Evolutionary conservation across 805 yeast species (phyloP).

Genomic region (Myxozyma monticola): DNA sequence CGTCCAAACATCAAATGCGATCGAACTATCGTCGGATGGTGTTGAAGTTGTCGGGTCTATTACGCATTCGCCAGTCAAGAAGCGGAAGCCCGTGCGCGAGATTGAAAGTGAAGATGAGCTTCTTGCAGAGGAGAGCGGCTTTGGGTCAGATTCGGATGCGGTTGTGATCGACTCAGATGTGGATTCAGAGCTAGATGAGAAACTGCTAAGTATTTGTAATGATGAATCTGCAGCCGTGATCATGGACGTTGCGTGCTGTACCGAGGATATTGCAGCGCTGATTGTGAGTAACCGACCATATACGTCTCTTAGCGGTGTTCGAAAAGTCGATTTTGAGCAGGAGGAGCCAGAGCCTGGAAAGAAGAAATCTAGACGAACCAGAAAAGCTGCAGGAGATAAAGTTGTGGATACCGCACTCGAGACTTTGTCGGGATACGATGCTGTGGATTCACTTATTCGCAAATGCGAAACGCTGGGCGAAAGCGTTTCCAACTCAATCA

Average conservation of each 20-base stretch:
- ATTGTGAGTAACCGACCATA: constrained; percentile 75
- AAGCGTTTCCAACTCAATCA: constrained; percentile 67
- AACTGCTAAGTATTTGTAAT: constrained; percentile 73
- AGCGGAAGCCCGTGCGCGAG: neutral
- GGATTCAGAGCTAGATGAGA: constrained; percentile 46
- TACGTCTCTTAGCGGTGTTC: constrained; percentile 55
- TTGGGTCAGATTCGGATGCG: constrained; percentile 15
- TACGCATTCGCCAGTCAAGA: neutral
- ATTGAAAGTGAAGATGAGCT: constrained; percentile 14
- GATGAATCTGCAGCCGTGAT: constrained; percentile 72
- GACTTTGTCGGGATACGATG: constrained; percentile 83
- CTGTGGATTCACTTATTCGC: constrained; percentile 88
- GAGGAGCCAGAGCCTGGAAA: constrained; percentile 36
- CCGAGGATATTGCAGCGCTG: constrained; percentile 62
- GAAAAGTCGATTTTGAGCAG: constrained; percentile 54
- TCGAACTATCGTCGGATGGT: constrained; percentile 17
- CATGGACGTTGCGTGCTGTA: constrained; percentile 73
- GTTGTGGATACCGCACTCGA: constrained; percentile 59
- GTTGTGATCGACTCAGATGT: constrained; percentile 48
- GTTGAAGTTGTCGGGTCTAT: constrained; percentile 7
- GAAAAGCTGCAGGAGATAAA: constrained; percentile 48
- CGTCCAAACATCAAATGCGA: constrained; percentile 9
- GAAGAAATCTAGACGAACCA: constrained; percentile 38
- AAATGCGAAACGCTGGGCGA: constrained; percentile 79
- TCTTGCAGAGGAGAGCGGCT: constrained; percentile 13